Percentiles rank a stretch among this genome's conserved stretches.
These are phyloP conservation scores for Podaxis sp. DNA, from an alignment of 768 basidiomycete species.

Conservation along the genomic window DNA sequence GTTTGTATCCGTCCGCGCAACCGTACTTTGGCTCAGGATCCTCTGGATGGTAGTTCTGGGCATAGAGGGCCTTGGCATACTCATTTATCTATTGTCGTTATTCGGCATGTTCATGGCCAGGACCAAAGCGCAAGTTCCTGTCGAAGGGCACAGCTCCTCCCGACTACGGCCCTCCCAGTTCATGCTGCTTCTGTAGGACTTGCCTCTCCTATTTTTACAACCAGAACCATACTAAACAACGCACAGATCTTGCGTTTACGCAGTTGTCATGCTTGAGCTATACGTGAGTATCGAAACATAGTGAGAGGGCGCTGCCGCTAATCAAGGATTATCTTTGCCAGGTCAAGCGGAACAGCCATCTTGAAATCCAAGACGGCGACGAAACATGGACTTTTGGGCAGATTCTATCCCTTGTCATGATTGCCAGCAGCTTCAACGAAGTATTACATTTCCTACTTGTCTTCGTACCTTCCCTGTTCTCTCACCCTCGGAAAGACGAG, in stretches of 20 bases:
- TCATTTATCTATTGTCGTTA: background rate
- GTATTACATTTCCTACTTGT: slow-evolving; percentile 13
- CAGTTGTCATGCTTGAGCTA: slow-evolving; percentile 18
- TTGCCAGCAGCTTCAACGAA: slow-evolving; percentile 15
- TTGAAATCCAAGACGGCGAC: slow-evolving; percentile 4
- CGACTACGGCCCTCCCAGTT: background rate
- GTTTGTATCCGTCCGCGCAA: slow-evolving; percentile 14
- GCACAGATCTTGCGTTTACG: slow-evolving; percentile 15
- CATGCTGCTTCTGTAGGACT: background rate
- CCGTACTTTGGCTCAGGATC: slow-evolving; percentile 16
- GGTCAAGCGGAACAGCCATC: slow-evolving; percentile 10
- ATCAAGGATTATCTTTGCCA: background rate
- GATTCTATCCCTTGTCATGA: slow-evolving; percentile 16
- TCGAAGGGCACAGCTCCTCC: background rate
- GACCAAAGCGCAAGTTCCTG: background rate
- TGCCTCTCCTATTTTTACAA: too few relatives aligned
- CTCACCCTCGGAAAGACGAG: background rate
- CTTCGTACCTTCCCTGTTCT: slow-evolving; percentile 6
- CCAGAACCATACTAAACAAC: background rate
- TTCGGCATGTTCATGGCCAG: background rate
- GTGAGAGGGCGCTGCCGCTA: too few relatives aligned
- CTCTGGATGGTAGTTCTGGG: slow-evolving; percentile 18
- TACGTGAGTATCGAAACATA: slow-evolving; percentile 14
- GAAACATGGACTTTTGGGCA: slow-evolving; percentile 16
- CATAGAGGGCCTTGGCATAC: background rate